A percentile compares a stretch with the other conserved stretches of the same genome.
phyloP scores from a whole-genome alignment of 805 yeast species.

The Candida vartiovaarae region DNA sequence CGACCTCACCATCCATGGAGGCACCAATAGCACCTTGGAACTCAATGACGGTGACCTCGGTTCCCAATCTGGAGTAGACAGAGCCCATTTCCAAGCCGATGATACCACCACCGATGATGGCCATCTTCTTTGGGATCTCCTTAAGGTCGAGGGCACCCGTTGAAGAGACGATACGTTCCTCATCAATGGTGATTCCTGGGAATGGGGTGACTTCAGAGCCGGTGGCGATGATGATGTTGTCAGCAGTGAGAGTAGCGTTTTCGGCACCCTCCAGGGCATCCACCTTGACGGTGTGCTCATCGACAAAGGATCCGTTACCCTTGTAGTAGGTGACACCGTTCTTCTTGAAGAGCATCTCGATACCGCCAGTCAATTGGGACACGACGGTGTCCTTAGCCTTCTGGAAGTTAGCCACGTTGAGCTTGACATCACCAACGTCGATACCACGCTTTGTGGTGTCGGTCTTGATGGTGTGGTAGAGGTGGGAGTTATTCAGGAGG shows the following conservation, averaged over 20 bases:
- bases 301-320: conserved; percentile 84
- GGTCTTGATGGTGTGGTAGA: conserved; percentile 81
- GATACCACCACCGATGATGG: conserved; percentile 98
- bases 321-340: conserved; percentile 91
- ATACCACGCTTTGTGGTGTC: conserved; percentile 89
- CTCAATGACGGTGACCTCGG: conserved; percentile 93
- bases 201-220: conserved; percentile 98
- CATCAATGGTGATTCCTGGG: conserved; percentile 96
- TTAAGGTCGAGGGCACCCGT: conserved; percentile 83
- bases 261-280: conserved; percentile 83
- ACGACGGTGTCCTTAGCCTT: conserved; percentile 91
- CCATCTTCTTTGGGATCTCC: conserved; percentile 87
- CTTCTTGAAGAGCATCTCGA: conserved; percentile 92
- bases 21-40: conserved; percentile 91
- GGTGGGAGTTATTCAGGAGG: conserved; percentile 85
- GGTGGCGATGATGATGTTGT: conserved; percentile 90
- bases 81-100: conserved; percentile 99
- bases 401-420: conserved; percentile 76
- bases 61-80: conserved; percentile 90
- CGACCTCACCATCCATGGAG: conserved; percentile 95
- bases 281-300: conserved; percentile 71
- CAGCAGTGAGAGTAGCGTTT: conserved; percentile 67
- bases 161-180: conserved; percentile 92
- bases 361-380: conserved; percentile 83
- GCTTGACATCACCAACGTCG: conserved; percentile 66